phyloP scores from a whole-genome alignment of 805 yeast species.

The Ogataea angusta region DNA sequence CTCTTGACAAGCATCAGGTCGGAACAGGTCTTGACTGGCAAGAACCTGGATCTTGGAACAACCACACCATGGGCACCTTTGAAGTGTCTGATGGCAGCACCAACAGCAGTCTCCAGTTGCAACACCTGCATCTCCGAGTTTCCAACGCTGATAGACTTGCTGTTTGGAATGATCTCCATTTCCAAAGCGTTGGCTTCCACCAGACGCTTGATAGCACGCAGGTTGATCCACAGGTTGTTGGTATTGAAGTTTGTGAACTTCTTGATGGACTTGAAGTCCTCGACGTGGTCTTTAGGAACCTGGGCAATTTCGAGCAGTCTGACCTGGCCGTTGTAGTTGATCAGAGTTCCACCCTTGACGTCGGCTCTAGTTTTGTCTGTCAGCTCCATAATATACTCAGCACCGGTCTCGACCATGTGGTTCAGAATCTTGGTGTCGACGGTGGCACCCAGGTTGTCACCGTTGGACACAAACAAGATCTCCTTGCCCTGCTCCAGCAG shows the following conservation, averaged over 20 bases:
- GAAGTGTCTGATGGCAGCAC: slow-evolving; percentile 97
- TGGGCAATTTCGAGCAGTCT: slow-evolving; percentile 95
- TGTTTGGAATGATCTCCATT: slow-evolving; percentile 94
- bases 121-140: slow-evolving; percentile 76
- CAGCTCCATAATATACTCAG: slow-evolving; percentile 97
- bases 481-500: slow-evolving; percentile 92
- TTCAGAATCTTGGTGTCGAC: slow-evolving; percentile 86
- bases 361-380: slow-evolving; percentile 99
- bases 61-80: slow-evolving; percentile 95
- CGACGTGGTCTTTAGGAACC: slow-evolving; percentile 97
- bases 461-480: slow-evolving; percentile 91
- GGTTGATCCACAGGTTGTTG: slow-evolving; percentile 95
- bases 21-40: slow-evolving; percentile 97
- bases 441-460: slow-evolving; percentile 98
- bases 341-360: slow-evolving; percentile 98
- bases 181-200: slow-evolving; percentile 79
- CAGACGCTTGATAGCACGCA: slow-evolving; percentile 89
- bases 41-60: slow-evolving; percentile 95
- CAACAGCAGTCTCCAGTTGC: slow-evolving; percentile 98
- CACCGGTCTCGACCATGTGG: slow-evolving; percentile 87
- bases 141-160: slow-evolving; percentile 77
- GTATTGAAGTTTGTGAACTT: slow-evolving; percentile 98
- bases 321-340: slow-evolving; percentile 92
- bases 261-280: slow-evolving; percentile 96
- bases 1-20: slow-evolving; percentile 93